Evolutionary conservation across 2,329 filamentous ascomycete genomes (phyloP), one percentile per base, ranked within the genome.

Genomic region (Venturia pyrina): DNA sequence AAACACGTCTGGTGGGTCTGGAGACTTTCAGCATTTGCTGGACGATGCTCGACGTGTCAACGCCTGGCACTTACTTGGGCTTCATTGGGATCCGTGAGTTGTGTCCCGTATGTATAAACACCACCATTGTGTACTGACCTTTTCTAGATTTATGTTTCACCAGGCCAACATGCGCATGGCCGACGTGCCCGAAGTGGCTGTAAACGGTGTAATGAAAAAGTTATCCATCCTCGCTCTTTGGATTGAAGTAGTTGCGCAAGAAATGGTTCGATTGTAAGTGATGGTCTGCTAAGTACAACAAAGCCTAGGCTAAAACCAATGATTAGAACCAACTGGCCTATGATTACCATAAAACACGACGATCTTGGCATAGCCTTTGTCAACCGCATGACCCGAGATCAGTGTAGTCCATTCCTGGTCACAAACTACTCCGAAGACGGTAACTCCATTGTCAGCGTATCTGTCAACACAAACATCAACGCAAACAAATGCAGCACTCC

Each of bases 101-200:
- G 37, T 40, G 6, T 40, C 5, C 21, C 41, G n/a, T 5, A 50
- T 44, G 53, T 37, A 50, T 37, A 8, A 24, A 37, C 1, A 32
- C 17, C 5, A 53, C 24, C n/a, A 4, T 15, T 37, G 3, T 17
- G 3, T 15, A 46, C 59, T 34, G 11, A 59, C 53, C 6, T n/a
- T 15, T 5, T 21, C 43, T 44, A 40, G 74, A 11, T 85, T 81
- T 77, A 86, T 86, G 84, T 86, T 87, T 78, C 85, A 88, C 73
- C 85, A 87, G 75, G 83, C 84, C 66, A 87, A 88, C 71, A 69
- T 79, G 67, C 81, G 84, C 65, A 80, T 82, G 57, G 75, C 75
- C 3, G 83, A 83, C 64, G 78, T 80, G 63, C 72, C 74, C 2
- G 71, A 73, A 3, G 79, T 80, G 61, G 81, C 78, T 11, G 75